Conservation (phyloP, 2,329 filamentous ascomycete species). For the Diaporthe citriasiana region DNA sequence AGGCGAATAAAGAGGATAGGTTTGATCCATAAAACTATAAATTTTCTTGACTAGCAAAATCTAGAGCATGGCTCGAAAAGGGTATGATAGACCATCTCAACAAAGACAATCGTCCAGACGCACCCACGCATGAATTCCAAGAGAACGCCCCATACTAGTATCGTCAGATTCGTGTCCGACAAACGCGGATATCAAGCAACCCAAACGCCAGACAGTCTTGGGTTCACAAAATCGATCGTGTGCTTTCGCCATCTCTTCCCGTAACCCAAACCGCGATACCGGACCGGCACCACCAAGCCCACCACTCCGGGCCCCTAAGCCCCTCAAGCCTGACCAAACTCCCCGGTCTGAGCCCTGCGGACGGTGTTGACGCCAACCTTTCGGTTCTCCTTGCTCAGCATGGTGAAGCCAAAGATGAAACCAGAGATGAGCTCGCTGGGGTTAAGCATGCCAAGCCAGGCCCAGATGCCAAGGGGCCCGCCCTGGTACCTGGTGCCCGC, state of each 20-base stretch:
- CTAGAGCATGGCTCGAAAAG: neutral
- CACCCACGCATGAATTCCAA: neutral
- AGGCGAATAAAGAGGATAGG: no score
- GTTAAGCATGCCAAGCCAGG: conserved; percentile 44
- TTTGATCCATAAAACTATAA: neutral
- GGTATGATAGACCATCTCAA: conserved; percentile 8
- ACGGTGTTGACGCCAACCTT: conserved; percentile 32
- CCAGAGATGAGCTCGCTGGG: conserved; percentile 44
- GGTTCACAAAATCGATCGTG: neutral
- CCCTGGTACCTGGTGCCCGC: conserved; percentile 46
- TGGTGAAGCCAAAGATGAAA: conserved; percentile 39
- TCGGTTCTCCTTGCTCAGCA: conserved; percentile 41
- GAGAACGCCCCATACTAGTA: conserved; percentile 5
- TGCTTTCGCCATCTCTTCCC: neutral
- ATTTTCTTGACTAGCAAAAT: neutral
- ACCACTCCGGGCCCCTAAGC: no score
- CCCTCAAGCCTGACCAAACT: conserved; percentile 26
- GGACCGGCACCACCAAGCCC: neutral
- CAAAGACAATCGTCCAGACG: neutral
- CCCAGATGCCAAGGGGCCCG: conserved; percentile 45
- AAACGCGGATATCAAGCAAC: neutral
- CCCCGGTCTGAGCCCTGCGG: conserved; percentile 38
- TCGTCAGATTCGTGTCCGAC: neutral
- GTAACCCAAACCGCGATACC: no score
- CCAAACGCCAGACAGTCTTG: conserved; percentile 2